Conservation (phyloP, 139 green algal genomes). For the Haematococcus sp. region DNA sequence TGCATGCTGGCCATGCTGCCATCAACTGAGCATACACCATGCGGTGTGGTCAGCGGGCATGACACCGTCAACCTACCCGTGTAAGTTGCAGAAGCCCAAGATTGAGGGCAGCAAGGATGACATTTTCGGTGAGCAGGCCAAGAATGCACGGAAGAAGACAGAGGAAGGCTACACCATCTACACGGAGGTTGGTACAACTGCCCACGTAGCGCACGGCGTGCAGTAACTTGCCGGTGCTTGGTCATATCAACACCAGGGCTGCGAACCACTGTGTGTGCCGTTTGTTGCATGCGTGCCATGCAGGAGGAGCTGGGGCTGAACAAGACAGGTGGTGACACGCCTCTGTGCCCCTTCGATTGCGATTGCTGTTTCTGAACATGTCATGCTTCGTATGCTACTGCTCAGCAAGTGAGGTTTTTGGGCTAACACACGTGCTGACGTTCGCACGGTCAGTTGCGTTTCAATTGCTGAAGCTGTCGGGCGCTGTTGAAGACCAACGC, state of each 20-base stretch:
- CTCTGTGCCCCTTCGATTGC: conserved; percentile 83
- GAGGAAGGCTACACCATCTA: conserved; percentile 84
- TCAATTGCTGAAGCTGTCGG: too few relatives aligned
- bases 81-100: conserved; percentile 27
- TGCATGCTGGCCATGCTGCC: neutral
- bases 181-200: conserved; percentile 52
- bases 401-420: too few relatives aligned
- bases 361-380: conserved; percentile 79
- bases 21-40: too few relatives aligned
- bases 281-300: neutral
- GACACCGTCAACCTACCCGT: too few relatives aligned
- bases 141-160: conserved; percentile 60
- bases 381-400: too few relatives aligned
- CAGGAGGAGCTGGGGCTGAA: conserved; percentile 65
- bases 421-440: too few relatives aligned
- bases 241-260: too few relatives aligned
- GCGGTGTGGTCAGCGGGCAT: too few relatives aligned
- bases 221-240: too few relatives aligned
- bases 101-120: conserved; percentile 72
- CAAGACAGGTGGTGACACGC: conserved; percentile 62
- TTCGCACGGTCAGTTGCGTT: too few relatives aligned
- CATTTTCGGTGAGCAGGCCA: conserved; percentile 56
- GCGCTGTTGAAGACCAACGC: too few relatives aligned
- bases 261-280: neutral
- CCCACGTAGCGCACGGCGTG: too few relatives aligned